Conservation (phyloP, 2,329 filamentous ascomycete genomes). For the Xylaria sp. region DNA sequence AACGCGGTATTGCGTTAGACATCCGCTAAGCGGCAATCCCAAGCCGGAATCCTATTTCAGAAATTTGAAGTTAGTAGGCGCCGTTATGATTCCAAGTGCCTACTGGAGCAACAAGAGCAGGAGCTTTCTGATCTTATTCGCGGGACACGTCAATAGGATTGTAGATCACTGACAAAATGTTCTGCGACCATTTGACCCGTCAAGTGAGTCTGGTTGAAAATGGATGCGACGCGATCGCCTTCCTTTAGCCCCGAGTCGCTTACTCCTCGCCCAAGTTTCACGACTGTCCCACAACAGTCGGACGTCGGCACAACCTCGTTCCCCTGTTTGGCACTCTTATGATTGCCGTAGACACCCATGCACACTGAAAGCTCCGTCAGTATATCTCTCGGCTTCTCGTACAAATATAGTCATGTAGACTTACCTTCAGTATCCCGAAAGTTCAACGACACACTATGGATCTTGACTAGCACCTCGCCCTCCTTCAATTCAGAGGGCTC, state of each 20-base stretch:
- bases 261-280: slow-evolving; percentile 59
- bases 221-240: slow-evolving; percentile 74
- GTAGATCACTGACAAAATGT: slow-evolving; percentile 55
- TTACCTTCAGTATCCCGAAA: slow-evolving; percentile 62
- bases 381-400: not conserved
- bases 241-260: slow-evolving; percentile 56
- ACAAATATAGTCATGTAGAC: slow-evolving; percentile 16
- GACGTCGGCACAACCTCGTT: slow-evolving; percentile 70
- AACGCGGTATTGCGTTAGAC: slow-evolving; percentile 67
- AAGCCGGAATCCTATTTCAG: slow-evolving; percentile 57
- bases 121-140: not conserved
- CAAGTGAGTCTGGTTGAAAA: slow-evolving; percentile 68
- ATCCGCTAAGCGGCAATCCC: slow-evolving; percentile 68
- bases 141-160: not conserved
- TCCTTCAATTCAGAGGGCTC: slow-evolving; percentile 58
- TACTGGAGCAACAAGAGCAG: not conserved
- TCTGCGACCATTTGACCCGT: slow-evolving; percentile 67
- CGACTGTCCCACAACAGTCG: slow-evolving; percentile 74
- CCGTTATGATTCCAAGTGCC: not conserved
- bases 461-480: slow-evolving; percentile 63
- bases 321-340: slow-evolving; percentile 60
- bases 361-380: slow-evolving; percentile 57
- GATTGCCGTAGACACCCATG: slow-evolving; percentile 74
- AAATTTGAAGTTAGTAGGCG: not conserved
- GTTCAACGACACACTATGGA: slow-evolving; percentile 60